Percentiles rank a stretch among this genome's conserved stretches.
Conservation (phyloP, 192 early-diverging fungal genomes). For the Umbelopsis vinacea region DNA sequence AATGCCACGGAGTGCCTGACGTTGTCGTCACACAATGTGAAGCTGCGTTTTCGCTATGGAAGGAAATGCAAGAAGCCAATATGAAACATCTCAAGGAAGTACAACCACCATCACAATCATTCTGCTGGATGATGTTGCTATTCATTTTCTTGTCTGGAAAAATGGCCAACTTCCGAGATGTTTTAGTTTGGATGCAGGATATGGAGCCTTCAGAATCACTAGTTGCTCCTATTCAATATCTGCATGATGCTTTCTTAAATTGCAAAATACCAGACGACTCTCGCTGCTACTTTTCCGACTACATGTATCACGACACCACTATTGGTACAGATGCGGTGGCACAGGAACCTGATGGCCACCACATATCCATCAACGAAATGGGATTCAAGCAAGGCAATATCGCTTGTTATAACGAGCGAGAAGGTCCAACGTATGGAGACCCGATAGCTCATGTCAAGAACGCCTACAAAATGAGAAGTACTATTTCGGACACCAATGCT, state of each 20-base stretch:
- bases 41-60: slow-evolving; percentile 23
- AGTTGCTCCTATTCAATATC: slow-evolving; percentile 25
- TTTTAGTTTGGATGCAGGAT: background rate
- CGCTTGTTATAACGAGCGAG: background rate
- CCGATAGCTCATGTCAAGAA: slow-evolving; percentile 5
- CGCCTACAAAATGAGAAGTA: slow-evolving; percentile 1
- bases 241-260: slow-evolving; percentile 23
- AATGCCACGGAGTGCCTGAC: slow-evolving; percentile 10
- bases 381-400: background rate
- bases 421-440: background rate
- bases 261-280: background rate
- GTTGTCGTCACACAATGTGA: slow-evolving; percentile 18
- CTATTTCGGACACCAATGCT: slow-evolving; percentile 8
- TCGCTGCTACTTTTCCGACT: slow-evolving; percentile 30
- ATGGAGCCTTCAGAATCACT: slow-evolving; percentile 21
- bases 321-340: background rate
- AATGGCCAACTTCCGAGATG: slow-evolving; percentile 15
- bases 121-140: slow-evolving; percentile 22
- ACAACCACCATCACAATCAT: slow-evolving; percentile 2
- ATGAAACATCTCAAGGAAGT: background rate
- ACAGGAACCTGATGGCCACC: background rate
- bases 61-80: slow-evolving; percentile 10
- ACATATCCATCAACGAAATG: background rate
- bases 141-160: slow-evolving; percentile 24
- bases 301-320: slow-evolving; percentile 23